These are phyloP conservation scores for Limonomyces culmigenus DNA, from an alignment of 1,284 basidiomycete genomes.

Conservation along the genomic window DNA sequence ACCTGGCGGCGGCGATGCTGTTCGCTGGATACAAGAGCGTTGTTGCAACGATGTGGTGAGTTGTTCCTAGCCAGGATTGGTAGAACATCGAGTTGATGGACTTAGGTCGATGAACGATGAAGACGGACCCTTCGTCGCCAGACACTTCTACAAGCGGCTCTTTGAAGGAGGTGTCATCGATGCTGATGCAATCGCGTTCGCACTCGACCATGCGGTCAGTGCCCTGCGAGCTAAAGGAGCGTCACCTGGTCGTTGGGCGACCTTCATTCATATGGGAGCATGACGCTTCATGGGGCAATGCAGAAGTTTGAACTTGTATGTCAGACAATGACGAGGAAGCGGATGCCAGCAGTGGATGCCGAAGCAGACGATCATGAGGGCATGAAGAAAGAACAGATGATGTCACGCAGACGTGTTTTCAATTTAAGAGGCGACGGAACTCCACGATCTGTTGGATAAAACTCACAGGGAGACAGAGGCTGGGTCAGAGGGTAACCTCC, in stretches of 20 bases:
- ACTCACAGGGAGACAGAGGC: too few relatives aligned
- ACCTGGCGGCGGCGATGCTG: slow-evolving; percentile 2
- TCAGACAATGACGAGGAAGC: too few relatives aligned
- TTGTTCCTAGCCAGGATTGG: not conserved
- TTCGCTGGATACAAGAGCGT: slow-evolving; percentile 1
- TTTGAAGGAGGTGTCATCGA: not conserved
- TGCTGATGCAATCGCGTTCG: not conserved
- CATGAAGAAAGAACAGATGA: too few relatives aligned
- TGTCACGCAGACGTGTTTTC: too few relatives aligned
- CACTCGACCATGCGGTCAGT: not conserved
- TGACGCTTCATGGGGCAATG: too few relatives aligned
- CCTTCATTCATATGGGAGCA: not conserved
- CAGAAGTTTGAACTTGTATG: too few relatives aligned
- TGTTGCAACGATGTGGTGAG: slow-evolving; percentile 2
- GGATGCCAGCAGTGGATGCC: too few relatives aligned
- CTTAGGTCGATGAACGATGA: not conserved
- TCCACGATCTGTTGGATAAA: too few relatives aligned
- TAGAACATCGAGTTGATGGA: not conserved
- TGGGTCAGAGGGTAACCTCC: too few relatives aligned
- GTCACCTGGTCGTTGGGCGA: not conserved
- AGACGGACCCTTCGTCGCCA: not conserved
- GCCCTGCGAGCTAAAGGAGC: not conserved
- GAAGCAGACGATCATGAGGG: too few relatives aligned
- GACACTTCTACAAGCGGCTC: not conserved
- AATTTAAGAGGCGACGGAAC: too few relatives aligned